phyloP scores from a whole-genome alignment of 352 stramenopile genomes.

The Plasmopara muralis region DNA sequence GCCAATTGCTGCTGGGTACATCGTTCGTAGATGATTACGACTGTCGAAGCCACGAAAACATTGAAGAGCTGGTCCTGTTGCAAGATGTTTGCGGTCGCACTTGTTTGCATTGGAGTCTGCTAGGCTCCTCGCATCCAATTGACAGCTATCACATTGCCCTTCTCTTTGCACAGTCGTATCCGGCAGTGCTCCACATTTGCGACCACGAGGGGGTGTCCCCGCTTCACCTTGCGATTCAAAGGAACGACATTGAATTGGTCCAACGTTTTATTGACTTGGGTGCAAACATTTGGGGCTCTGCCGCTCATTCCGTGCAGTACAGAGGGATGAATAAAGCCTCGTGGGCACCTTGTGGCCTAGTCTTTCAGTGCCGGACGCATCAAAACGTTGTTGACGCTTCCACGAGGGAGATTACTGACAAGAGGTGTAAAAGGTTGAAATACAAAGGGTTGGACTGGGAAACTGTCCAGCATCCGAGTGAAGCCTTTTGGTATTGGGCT shows the following conservation, averaged over 20 bases:
- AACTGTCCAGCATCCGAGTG: constrained; percentile 16
- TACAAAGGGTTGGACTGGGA: constrained; percentile 10
- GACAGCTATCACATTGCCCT: constrained; percentile 9
- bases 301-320: not conserved
- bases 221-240: constrained; percentile 42
- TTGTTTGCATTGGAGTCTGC: constrained; percentile 41
- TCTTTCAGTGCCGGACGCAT: constrained; percentile 18
- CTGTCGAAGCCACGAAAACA: constrained; percentile 1
- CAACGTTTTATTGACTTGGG: constrained; percentile 36
- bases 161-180: constrained; percentile 27
- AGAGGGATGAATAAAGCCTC: constrained; percentile 17
- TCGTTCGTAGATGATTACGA: not conserved
- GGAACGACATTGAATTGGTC: constrained; percentile 29
- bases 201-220: constrained; percentile 36
- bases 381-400: not conserved
- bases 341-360: constrained; percentile 43
- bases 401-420: not conserved
- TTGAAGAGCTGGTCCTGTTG: constrained; percentile 24
- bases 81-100: constrained; percentile 42
- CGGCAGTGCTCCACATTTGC: constrained; percentile 27
- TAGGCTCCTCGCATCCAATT: constrained; percentile 3
- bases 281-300: constrained; percentile 26
- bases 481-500: constrained; percentile 27
- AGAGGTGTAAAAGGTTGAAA: not conserved
- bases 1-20: constrained; percentile 31